Conservation (phyloP, 257 asterid species). For the Plantago elongata region DNA sequence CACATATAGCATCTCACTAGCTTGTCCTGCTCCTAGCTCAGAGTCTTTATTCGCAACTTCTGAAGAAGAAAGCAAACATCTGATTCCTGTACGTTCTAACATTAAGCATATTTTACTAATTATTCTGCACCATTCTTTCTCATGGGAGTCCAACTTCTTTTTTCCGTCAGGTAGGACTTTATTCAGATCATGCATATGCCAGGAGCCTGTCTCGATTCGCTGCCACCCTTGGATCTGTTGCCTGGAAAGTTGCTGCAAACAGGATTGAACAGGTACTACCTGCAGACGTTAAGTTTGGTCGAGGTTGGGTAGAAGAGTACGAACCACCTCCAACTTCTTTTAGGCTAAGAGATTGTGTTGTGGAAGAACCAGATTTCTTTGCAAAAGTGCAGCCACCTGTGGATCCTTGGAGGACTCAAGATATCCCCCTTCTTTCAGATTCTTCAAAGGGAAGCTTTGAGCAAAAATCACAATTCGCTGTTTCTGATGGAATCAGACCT, state of each 20-base stretch:
- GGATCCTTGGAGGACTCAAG: constrained; percentile 33
- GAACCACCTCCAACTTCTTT: constrained; percentile 89
- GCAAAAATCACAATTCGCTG: constrained; percentile 36
- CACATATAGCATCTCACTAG: constrained; percentile 46
- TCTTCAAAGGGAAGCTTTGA: constrained; percentile 32
- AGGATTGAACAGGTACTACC: constrained; percentile 89
- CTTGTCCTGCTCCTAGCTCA: constrained; percentile 40
- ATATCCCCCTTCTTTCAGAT: constrained; percentile 21
- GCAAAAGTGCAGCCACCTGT: constrained; percentile 30
- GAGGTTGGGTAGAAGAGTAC: constrained; percentile 98
- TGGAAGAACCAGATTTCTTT: constrained; percentile 65
- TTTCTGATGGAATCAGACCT: constrained; percentile 40
- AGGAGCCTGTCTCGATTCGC: constrained; percentile 93
- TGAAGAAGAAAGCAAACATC: constrained; percentile 86
- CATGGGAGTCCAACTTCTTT: constrained; percentile 10
- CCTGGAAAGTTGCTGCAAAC: constrained; percentile 84
- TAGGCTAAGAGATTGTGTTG: constrained; percentile 49
- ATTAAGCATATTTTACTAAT: constrained; percentile 2
- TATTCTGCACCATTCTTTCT: constrained; percentile 4
- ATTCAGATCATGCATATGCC: constrained; percentile 85
- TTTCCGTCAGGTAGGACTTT: constrained; percentile 73
- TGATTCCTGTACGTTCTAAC: constrained; percentile 63
- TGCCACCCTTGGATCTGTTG: constrained; percentile 83
- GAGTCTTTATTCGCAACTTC: constrained; percentile 77
- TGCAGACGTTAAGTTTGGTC: constrained; percentile 74